These are phyloP conservation scores for Cucumis hystrix DNA, from an alignment of 306 rosid species.

Conservation along the genomic window DNA sequence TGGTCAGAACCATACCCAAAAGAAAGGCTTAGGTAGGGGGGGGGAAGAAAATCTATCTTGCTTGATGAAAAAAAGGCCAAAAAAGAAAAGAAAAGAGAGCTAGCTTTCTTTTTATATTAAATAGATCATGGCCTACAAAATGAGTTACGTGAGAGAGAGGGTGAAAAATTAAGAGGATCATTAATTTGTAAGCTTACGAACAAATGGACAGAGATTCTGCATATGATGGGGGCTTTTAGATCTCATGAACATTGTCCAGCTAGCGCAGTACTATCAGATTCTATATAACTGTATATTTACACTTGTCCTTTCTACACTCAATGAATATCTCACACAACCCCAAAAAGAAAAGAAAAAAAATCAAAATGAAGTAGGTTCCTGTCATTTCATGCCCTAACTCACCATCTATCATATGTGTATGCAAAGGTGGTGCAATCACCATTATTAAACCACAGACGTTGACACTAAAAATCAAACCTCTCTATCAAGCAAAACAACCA, in stretches of 20 bases:
- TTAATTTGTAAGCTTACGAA: background rate
- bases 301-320: background rate
- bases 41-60: background rate
- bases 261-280: background rate
- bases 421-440: background rate
- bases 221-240: background rate
- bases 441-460: background rate
- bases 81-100: background rate
- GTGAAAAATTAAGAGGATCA: background rate
- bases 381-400: background rate
- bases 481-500: background rate
- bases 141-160: background rate
- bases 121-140: background rate
- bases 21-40: background rate
- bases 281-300: conserved; percentile 6
- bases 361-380: background rate
- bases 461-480: background rate
- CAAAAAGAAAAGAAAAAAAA: background rate
- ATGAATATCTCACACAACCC: background rate
- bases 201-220: background rate
- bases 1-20: background rate
- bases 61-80: background rate
- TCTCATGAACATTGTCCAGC: background rate
- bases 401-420: background rate
- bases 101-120: background rate